Percentiles rank a stretch among this genome's conserved stretches.
Conservation (phyloP, 768 basidiomycete species). For the Roridomyces roridus region DNA sequence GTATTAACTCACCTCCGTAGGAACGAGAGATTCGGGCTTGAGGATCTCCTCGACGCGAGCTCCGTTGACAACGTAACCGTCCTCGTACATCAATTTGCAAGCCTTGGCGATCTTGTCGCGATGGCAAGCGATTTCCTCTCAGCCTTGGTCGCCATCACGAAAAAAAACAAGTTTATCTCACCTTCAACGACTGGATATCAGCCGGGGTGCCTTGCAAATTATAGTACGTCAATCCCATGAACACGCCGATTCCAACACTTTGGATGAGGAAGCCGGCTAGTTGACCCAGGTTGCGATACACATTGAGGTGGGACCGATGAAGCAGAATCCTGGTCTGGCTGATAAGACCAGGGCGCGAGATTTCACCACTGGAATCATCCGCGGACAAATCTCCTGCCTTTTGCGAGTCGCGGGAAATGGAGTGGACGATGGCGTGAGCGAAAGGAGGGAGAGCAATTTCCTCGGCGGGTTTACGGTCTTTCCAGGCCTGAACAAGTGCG, state of each 20-base stretch:
- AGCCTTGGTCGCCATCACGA: too few species aligned
- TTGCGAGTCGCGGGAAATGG: slow-evolving; percentile 23
- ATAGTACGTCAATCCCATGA: slow-evolving; percentile 45
- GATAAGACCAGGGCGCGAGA: slow-evolving; percentile 20
- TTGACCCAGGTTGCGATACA: slow-evolving; percentile 29
- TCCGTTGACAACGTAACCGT: slow-evolving; percentile 31
- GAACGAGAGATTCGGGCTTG: slow-evolving; percentile 35
- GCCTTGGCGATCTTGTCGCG: slow-evolving; percentile 18
- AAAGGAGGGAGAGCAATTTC: slow-evolving; percentile 7
- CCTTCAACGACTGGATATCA: slow-evolving; percentile 33
- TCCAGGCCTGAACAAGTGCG: slow-evolving; percentile 42
- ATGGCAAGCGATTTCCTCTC: too few species aligned
- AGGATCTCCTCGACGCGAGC: slow-evolving; percentile 32
- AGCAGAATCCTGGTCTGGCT: slow-evolving; percentile 26
- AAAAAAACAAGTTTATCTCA: background rate
- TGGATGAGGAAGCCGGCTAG: slow-evolving; percentile 30
- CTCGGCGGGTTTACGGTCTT: slow-evolving; percentile 17
- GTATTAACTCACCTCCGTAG: slow-evolving; percentile 29
- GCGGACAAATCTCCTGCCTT: background rate
- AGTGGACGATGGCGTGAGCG: slow-evolving; percentile 9
- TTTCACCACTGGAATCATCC: slow-evolving; percentile 5
- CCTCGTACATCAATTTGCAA: slow-evolving; percentile 33
- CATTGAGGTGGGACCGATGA: slow-evolving; percentile 25
- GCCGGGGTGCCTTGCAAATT: slow-evolving; percentile 37
- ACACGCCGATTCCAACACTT: slow-evolving; percentile 26